Conservation (phyloP, 306 rosid genomes). For the Fragaria nilgerrensis region DNA sequence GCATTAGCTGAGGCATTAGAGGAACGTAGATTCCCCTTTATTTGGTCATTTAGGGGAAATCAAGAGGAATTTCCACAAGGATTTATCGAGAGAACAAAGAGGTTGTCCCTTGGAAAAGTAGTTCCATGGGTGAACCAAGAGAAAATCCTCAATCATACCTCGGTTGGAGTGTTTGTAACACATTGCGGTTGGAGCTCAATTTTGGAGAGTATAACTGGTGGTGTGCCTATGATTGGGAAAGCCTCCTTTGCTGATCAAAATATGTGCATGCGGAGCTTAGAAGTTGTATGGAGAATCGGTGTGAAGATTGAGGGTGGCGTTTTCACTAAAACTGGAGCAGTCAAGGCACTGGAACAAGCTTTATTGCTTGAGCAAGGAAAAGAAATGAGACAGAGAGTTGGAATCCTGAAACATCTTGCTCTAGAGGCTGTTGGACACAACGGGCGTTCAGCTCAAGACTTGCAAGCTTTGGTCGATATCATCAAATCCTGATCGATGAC, state of each 20-base stretch:
- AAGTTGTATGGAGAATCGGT: background rate
- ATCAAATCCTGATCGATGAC: background rate
- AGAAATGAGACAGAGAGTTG: background rate
- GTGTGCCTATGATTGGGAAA: conserved; percentile 5
- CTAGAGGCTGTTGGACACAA: background rate
- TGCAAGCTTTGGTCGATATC: background rate
- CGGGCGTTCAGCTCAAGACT: background rate
- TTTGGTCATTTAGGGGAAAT: background rate
- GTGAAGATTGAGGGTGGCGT: background rate
- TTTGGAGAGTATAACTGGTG: background rate
- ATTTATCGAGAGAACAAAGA: background rate
- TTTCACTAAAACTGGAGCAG: background rate
- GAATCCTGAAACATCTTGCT: background rate
- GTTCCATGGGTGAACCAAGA: background rate
- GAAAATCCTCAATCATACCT: background rate
- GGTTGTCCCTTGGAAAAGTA: background rate
- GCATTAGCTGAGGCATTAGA: background rate
- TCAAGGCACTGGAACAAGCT: background rate
- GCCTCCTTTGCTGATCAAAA: background rate
- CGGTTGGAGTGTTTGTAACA: background rate
- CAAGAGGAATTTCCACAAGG: background rate
- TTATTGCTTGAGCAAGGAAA: background rate
- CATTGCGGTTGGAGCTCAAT: background rate
- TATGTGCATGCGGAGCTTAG: background rate
- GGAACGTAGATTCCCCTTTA: background rate